Conservation (phyloP, 2,329 filamentous ascomycete species). For the Teratosphaeria destructans region DNA sequence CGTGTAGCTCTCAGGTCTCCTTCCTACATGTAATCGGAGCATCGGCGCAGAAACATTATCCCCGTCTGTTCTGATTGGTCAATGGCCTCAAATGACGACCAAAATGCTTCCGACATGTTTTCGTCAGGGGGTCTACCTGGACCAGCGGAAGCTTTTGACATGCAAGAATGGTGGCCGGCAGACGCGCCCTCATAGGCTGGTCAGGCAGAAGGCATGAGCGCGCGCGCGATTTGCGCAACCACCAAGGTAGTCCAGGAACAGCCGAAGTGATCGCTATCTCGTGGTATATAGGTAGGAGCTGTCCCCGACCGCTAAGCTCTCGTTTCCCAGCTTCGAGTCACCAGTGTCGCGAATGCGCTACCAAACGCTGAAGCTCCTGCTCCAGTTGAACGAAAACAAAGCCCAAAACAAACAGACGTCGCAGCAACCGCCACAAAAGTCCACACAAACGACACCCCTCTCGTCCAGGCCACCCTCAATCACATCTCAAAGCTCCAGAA, state of each 20-base stretch:
- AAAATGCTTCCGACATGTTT: slow-evolving; percentile 2
- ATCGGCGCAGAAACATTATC: not conserved
- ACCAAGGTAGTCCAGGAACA: not conserved
- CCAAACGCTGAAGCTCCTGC: slow-evolving; percentile 6
- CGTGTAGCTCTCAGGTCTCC: not conserved
- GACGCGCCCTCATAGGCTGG: not conserved
- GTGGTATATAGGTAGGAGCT: not conserved
- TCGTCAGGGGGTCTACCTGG: slow-evolving; percentile 3
- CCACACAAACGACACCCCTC: not conserved
- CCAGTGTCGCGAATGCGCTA: slow-evolving; percentile 2
- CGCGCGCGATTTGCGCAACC: not conserved
- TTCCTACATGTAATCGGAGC: not conserved
- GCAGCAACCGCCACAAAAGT: not conserved
- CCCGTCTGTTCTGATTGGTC: slow-evolving; percentile 1
- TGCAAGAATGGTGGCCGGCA: not conserved
- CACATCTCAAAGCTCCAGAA: not conserved
- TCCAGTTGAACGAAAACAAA: slow-evolving; percentile 1
- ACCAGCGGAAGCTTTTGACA: slow-evolving; percentile 4
- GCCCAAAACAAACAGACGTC: not conserved
- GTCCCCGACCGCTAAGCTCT: not conserved
- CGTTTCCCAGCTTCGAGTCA: not conserved
- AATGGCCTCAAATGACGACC: not conserved
- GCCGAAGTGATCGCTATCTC: not conserved
- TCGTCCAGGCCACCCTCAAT: not conserved
- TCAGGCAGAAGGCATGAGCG: not conserved